Evolutionary conservation across 768 basidiomycete genomes (phyloP).

Genomic region (Tulasnella sp.): DNA sequence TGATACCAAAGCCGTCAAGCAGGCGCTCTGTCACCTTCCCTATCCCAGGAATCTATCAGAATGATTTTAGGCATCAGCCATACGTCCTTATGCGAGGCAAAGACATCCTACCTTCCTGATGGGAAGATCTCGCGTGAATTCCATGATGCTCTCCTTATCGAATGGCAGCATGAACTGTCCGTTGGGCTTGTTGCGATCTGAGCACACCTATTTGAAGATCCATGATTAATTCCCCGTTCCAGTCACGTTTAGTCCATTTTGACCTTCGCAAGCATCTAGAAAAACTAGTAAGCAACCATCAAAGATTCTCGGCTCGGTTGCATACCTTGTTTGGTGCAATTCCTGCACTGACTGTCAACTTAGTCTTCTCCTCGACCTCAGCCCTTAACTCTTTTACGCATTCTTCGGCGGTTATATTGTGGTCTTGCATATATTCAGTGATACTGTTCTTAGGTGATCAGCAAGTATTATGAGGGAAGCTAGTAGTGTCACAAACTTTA

Average conservation of each 20-base stretch:
- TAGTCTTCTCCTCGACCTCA: conserved; percentile 64
- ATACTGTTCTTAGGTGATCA: conserved; percentile 39
- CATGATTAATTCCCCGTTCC: conserved; percentile 19
- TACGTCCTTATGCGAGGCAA: not conserved
- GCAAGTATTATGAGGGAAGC: not conserved
- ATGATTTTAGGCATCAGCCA: not conserved
- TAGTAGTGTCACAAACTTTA: conserved; percentile 52
- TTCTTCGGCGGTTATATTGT: conserved; percentile 51
- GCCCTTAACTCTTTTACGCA: conserved; percentile 73
- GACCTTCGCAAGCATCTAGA: conserved; percentile 85
- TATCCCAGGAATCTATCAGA: conserved; percentile 59
- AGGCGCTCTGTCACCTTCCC: conserved; percentile 85
- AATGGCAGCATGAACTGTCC: conserved; percentile 77
- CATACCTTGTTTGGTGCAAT: conserved; percentile 89
- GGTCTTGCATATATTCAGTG: conserved; percentile 67
- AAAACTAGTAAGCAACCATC: conserved; percentile 18
- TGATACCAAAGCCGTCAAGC: conserved; percentile 77
- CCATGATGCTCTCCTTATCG: conserved; percentile 47
- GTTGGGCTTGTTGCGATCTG: conserved; percentile 92
- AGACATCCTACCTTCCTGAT: conserved; percentile 49
- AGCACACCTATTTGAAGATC: conserved; percentile 56
- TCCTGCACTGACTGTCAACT: conserved; percentile 85
- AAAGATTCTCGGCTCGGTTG: not conserved
- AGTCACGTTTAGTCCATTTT: conserved; percentile 21
- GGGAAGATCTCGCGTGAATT: conserved; percentile 71